These are phyloP conservation scores for Aspergillus sojae DNA, from an alignment of 2,329 filamentous ascomycete species.

Conservation along the genomic window DNA sequence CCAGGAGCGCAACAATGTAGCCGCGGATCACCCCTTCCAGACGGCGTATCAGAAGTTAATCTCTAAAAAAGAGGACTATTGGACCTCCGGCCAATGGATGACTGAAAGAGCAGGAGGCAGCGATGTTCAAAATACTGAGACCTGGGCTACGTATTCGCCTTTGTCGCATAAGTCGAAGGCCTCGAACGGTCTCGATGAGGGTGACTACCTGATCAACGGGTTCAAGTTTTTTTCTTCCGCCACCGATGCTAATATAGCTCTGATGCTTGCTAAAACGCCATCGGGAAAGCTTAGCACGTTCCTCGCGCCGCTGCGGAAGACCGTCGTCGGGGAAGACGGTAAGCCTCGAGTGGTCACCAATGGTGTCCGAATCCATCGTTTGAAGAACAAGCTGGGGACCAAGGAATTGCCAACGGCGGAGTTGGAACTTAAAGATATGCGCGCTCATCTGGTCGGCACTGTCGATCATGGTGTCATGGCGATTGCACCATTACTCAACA, in stretches of 20 bases:
- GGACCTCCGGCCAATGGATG: constrained; percentile 80
- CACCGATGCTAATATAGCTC: constrained; percentile 65
- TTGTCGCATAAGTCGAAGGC: constrained; percentile 10
- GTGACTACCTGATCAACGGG: constrained; percentile 55
- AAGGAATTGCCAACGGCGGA: constrained; percentile 72
- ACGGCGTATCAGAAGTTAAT: constrained; percentile 13
- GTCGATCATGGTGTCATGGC: constrained; percentile 69
- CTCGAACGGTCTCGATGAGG: constrained; percentile 16
- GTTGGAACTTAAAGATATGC: constrained; percentile 65
- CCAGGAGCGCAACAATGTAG: constrained; percentile 17
- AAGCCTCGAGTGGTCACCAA: constrained; percentile 54
- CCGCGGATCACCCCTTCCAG: constrained; percentile 13
- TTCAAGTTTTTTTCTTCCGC: constrained; percentile 75
- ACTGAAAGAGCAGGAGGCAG: constrained; percentile 70
- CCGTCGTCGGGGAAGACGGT: constrained; percentile 3
- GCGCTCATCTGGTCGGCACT: constrained; percentile 67
- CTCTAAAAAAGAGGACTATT: constrained; percentile 41
- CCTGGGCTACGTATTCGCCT: constrained; percentile 51
- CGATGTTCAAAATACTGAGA: constrained; percentile 70
- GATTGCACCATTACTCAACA: constrained; percentile 68
- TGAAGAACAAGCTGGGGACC: constrained; percentile 75
- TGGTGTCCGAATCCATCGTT: constrained; percentile 65
- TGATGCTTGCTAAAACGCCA: constrained; percentile 64
- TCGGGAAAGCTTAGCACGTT: constrained; percentile 63
- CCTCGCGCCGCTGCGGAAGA: constrained; percentile 59